These are phyloP conservation scores for Solioccasus polychromus DNA, from an alignment of 768 basidiomycete species.

Conservation along the genomic window DNA sequence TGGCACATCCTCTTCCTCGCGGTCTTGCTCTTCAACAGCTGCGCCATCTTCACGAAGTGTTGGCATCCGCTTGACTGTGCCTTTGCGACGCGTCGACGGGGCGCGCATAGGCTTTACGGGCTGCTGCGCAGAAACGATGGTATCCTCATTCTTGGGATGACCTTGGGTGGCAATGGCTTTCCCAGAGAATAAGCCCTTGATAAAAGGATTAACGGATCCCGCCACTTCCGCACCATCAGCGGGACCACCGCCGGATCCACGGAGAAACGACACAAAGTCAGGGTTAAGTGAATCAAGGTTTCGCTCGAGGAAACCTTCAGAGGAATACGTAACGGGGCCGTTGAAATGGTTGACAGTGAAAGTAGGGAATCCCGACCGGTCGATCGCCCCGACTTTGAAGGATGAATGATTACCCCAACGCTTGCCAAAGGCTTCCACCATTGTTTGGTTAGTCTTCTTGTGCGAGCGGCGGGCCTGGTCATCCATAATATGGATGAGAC, in stretches of 20 bases:
- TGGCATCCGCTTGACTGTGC: conserved; percentile 55
- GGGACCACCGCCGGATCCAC: conserved; percentile 45
- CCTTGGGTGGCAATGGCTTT: conserved; percentile 91
- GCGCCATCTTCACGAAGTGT: conserved; percentile 32
- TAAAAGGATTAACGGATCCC: conserved; percentile 88
- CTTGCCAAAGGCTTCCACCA: conserved; percentile 93
- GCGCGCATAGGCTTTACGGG: conserved; percentile 92
- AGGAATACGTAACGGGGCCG: conserved; percentile 87
- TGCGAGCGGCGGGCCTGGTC: conserved; percentile 84
- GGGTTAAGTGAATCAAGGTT: conserved; percentile 90
- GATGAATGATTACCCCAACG: conserved; percentile 92
- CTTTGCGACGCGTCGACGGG: conserved; percentile 84
- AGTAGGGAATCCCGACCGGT: conserved; percentile 75
- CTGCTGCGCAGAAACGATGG: conserved; percentile 93
- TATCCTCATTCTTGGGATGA: conserved; percentile 91
- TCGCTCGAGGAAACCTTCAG: conserved; percentile 84
- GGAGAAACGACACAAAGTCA: conserved; percentile 87
- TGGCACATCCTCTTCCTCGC: conserved; percentile 41
- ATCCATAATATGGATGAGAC: conserved; percentile 96
- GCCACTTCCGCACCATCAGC: conserved; percentile 57
- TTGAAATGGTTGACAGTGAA: conserved; percentile 94
- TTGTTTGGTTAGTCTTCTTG: conserved; percentile 90
- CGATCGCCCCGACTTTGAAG: conserved; percentile 78
- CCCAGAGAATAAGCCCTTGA: conserved; percentile 83
- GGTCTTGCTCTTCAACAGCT: conserved; percentile 46